Evolutionary conservation across 1,284 basidiomycete species (phyloP).

Genomic region (Cryptococcus sp.): DNA sequence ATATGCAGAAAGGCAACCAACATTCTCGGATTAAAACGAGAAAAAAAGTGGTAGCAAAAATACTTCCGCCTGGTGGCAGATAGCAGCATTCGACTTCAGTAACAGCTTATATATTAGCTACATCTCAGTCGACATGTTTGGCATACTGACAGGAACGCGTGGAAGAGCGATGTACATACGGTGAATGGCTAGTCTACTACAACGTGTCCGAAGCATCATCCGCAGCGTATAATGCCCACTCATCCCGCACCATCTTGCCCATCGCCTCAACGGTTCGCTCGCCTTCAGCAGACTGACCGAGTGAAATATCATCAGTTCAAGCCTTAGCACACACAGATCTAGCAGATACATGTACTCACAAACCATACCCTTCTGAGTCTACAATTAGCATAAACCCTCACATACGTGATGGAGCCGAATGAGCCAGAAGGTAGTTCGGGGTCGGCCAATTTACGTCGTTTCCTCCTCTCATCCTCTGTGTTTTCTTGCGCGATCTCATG

Average conservation of each 20-base stretch:
- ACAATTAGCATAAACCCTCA: slow-evolving; percentile 79
- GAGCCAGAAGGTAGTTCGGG: slow-evolving; percentile 58
- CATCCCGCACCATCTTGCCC: slow-evolving; percentile 26
- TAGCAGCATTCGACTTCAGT: too few species aligned
- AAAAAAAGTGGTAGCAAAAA: slow-evolving; percentile 4
- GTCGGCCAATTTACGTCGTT: slow-evolving; percentile 14
- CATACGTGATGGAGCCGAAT: slow-evolving; percentile 67
- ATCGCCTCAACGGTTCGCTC: slow-evolving; percentile 36
- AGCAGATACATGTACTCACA: slow-evolving; percentile 27
- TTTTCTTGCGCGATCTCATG: slow-evolving; percentile 4
- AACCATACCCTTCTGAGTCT: slow-evolving; percentile 78
- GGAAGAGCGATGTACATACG: too few species aligned
- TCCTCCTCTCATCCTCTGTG: slow-evolving; percentile 4
- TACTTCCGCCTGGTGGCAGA: not conserved
- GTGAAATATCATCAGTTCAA: not conserved
- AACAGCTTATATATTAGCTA: too few species aligned
- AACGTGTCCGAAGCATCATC: slow-evolving; percentile 1
- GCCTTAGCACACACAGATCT: not conserved
- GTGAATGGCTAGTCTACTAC: too few species aligned
- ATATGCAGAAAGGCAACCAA: not conserved
- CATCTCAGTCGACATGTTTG: too few species aligned
- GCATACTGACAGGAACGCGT: too few species aligned
- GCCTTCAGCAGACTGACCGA: slow-evolving; percentile 45
- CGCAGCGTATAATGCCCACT: slow-evolving; percentile 37
- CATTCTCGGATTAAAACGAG: slow-evolving; percentile 16